These are phyloP conservation scores for Fusarium guadeloupense DNA, from an alignment of 2,329 filamentous ascomycete species.

Conservation along the genomic window DNA sequence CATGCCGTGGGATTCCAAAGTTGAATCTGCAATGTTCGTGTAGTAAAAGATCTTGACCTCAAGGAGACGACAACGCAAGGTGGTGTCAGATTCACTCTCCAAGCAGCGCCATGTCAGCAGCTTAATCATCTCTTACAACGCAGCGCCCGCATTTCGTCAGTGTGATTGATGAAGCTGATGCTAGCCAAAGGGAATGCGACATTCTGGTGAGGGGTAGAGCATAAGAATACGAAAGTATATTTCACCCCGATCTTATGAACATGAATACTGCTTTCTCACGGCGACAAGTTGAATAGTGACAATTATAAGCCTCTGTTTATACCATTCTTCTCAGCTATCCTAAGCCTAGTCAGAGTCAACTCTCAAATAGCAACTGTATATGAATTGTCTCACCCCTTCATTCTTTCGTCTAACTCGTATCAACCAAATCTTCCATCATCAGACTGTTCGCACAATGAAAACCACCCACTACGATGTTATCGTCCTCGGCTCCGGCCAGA, in stretches of 20 bases:
- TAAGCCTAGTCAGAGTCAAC: not conserved
- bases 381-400: slow-evolving; percentile 14
- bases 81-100: not conserved
- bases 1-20: not conserved
- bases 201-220: slow-evolving; percentile 38
- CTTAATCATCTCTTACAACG: slow-evolving; percentile 28
- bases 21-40: not conserved
- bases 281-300: not conserved
- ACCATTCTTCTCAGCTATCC: not conserved
- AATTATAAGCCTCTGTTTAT: not conserved
- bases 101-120: slow-evolving; percentile 22
- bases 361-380: not conserved
- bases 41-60: not conserved
- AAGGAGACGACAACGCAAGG: not conserved
- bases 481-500: slow-evolving; percentile 63
- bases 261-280: not conserved
- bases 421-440: not conserved
- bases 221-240: slow-evolving; percentile 9
- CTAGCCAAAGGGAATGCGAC: slow-evolving; percentile 6
- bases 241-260: too few species aligned
- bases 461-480: slow-evolving; percentile 46
- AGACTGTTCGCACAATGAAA: slow-evolving; percentile 25
- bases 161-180: slow-evolving; percentile 19
- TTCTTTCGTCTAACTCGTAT: not conserved
- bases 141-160: slow-evolving; percentile 33